Evolutionary conservation across 2,329 filamentous ascomycete species (phyloP).

Genomic region (Ceratocystiopsis brevicomis): DNA sequence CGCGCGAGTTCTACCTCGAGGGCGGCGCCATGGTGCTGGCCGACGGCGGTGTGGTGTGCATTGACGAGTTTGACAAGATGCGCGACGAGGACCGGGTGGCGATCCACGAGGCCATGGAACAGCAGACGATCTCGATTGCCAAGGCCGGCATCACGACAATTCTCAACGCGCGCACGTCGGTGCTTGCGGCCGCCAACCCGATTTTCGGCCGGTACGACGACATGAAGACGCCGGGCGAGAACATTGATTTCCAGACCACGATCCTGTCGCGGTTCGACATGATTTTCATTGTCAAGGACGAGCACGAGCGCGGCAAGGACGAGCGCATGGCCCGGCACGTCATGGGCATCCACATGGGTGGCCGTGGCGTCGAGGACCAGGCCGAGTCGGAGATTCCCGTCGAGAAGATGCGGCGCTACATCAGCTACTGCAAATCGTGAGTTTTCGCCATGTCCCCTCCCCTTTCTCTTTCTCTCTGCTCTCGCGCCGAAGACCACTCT

Average conservation of each 20-base stretch:
- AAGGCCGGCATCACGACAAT: constrained; percentile 98
- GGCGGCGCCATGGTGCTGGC: constrained; percentile 97
- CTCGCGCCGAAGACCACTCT: neutral
- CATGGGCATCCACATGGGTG: constrained; percentile 92
- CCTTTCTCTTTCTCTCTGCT: neutral
- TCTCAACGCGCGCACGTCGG: constrained; percentile 84
- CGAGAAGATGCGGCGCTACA: constrained; percentile 93
- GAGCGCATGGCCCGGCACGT: constrained; percentile 92
- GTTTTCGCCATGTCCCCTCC: constrained; percentile 16
- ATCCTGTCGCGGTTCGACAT: constrained; percentile 97
- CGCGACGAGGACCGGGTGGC: constrained; percentile 92
- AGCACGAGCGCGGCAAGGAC: constrained; percentile 76
- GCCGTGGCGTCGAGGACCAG: constrained; percentile 62
- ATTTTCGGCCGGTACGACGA: constrained; percentile 97
- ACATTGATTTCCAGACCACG: constrained; percentile 98
- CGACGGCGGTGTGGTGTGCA: constrained; percentile 91
- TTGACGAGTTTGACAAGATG: constrained; percentile 99
- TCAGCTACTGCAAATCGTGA: constrained; percentile 90
- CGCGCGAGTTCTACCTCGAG: constrained; percentile 92
- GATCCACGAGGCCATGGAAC: constrained; percentile 99
- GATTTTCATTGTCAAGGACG: constrained; percentile 97
- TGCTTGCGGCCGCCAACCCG: constrained; percentile 87
- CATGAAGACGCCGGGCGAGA: constrained; percentile 91
- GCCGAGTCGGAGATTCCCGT: constrained; percentile 76
- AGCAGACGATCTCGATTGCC: constrained; percentile 97